These are phyloP conservation scores for Hymenochaete sp. DNA, from an alignment of 1,284 basidiomycete species.

Conservation along the genomic window DNA sequence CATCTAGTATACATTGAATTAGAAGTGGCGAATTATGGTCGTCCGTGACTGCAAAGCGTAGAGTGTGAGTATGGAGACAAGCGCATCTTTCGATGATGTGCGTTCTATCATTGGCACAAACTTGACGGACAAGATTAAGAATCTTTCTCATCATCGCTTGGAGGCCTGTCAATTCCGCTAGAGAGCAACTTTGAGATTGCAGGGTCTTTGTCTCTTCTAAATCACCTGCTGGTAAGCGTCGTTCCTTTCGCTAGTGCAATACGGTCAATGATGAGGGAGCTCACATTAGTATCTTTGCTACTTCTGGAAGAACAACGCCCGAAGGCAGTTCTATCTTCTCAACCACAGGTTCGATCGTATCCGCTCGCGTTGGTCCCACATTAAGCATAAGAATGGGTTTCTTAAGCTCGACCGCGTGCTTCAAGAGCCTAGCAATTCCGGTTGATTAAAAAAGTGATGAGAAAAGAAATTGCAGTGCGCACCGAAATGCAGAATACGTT, in stretches of 20 bases:
- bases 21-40: too few species aligned
- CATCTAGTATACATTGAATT: too few species aligned
- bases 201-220: slow-evolving; percentile 31
- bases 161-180: slow-evolving; percentile 47
- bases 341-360: slow-evolving; percentile 49
- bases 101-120: too few species aligned
- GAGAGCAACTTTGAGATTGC: slow-evolving; percentile 40
- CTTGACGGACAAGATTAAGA: too few species aligned
- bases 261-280: slow-evolving; percentile 23
- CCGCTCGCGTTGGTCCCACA: slow-evolving; percentile 78
- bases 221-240: slow-evolving; percentile 29
- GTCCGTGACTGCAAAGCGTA: too few species aligned
- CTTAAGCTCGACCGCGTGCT: slow-evolving; percentile 62
- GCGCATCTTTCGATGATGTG: too few species aligned
- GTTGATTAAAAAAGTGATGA: too few species aligned
- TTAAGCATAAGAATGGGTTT: slow-evolving; percentile 81
- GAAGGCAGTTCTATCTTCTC: slow-evolving; percentile 71
- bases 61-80: too few species aligned
- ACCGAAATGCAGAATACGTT: slow-evolving; percentile 87
- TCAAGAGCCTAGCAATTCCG: slow-evolving; percentile 59
- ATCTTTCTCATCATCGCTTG: slow-evolving; percentile 30
- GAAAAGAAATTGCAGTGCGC: slow-evolving; percentile 11
- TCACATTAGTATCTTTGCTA: slow-evolving; percentile 48
- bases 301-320: slow-evolving; percentile 60
- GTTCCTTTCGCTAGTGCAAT: not conserved